Percentiles rank a stretch among this genome's conserved stretches.
Conservation (phyloP, 2,329 filamentous ascomycete genomes). For the Cadophora malorum region DNA sequence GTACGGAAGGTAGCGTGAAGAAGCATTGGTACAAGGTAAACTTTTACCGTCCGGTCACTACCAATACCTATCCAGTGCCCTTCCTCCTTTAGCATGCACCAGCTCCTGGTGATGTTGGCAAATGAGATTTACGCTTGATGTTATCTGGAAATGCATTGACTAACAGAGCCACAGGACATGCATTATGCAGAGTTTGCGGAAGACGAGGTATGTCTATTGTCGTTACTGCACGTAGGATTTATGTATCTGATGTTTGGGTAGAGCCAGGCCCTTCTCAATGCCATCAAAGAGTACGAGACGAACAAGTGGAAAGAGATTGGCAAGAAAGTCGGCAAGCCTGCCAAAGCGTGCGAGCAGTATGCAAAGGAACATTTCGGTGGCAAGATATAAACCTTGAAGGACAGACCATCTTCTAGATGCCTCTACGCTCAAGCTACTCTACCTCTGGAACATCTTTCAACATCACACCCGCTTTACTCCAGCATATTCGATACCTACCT, state of each 20-base stretch:
- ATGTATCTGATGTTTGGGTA: slow-evolving; percentile 42
- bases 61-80: not conserved
- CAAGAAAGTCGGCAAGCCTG: slow-evolving; percentile 95
- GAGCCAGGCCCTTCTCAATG: slow-evolving; percentile 73
- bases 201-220: slow-evolving; percentile 73
- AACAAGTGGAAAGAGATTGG: slow-evolving; percentile 99
- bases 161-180: slow-evolving; percentile 74
- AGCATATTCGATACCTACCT: not conserved
- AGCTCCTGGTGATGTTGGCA: not conserved
- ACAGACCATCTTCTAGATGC: not conserved
- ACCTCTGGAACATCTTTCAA: not conserved
- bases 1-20: slow-evolving; percentile 97
- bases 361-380: slow-evolving; percentile 86
- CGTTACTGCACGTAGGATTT: not conserved
- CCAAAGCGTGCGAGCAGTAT: slow-evolving; percentile 94
- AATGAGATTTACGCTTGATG: not conserved
- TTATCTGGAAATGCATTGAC: not conserved
- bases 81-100: not conserved
- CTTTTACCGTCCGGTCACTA: not conserved
- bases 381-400: slow-evolving; percentile 35
- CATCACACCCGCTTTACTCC: not conserved
- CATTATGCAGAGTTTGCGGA: slow-evolving; percentile 98
- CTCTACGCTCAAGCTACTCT: not conserved
- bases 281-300: slow-evolving; percentile 98
- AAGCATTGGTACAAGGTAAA: slow-evolving; percentile 98